phyloP scores from a whole-genome alignment of 805 yeast genomes.

The Candida railenensis region DNA sequence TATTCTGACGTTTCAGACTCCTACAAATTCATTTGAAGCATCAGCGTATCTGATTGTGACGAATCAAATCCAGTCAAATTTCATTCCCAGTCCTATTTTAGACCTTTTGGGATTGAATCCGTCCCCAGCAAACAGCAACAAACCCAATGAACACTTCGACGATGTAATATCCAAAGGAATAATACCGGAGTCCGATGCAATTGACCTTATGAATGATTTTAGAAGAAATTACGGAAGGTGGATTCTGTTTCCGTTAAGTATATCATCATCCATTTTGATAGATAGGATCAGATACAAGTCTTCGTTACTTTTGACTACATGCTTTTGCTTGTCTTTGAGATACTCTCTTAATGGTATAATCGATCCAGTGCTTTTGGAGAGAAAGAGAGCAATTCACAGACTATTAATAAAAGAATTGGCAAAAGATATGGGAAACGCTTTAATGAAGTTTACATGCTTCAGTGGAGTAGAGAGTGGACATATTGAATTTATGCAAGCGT shows the following conservation, averaged over 20 bases:
- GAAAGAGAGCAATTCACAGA: conserved; percentile 36
- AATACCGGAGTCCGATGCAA: conserved; percentile 47
- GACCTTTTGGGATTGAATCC: conserved; percentile 22
- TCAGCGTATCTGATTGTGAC: conserved; percentile 47
- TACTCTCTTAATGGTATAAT: conserved; percentile 34
- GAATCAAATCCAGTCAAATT: conserved; percentile 25
- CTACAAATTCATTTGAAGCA: conserved; percentile 34
- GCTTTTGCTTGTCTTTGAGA: conserved; percentile 62
- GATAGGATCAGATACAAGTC: conserved; percentile 49
- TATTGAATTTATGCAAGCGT: conserved; percentile 65
- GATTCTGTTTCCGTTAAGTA: conserved; percentile 65
- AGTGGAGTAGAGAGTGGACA: conserved; percentile 22
- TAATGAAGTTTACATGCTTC: conserved; percentile 32
- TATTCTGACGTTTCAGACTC: conserved; percentile 28
- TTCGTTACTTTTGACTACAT: conserved; percentile 63
- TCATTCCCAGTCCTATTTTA: conserved; percentile 35
- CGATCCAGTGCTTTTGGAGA: conserved; percentile 18
- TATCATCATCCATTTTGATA: conserved; percentile 49
- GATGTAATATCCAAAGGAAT: conserved; percentile 55
- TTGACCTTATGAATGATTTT: conserved; percentile 54
- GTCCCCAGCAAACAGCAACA: conserved; percentile 4
- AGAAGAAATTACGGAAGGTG: conserved; percentile 72
- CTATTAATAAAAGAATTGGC: conserved; percentile 46
- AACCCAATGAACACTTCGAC: conserved; percentile 17
- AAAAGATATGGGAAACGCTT: conserved; percentile 46